These are phyloP conservation scores for Penicillium sp. DNA, from an alignment of 2,329 filamentous ascomycete genomes.

Conservation along the genomic window DNA sequence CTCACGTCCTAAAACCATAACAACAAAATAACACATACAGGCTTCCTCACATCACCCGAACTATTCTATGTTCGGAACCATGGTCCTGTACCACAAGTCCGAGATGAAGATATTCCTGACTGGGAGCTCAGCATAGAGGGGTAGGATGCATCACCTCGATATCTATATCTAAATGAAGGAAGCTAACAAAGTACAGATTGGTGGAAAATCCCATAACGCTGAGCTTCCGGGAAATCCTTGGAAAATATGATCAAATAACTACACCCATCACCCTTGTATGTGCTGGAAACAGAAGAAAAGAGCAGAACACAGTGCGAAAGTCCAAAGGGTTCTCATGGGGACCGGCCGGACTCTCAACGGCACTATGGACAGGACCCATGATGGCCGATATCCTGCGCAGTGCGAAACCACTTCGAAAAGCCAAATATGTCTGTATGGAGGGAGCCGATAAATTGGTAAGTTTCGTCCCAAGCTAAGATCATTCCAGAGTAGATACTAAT, in stretches of 20 bases:
- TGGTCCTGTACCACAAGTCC: conserved; percentile 75
- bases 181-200: conserved; percentile 47
- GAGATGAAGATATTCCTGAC: conserved; percentile 68
- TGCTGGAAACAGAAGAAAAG: conserved; percentile 87
- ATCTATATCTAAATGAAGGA: background rate
- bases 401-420: conserved; percentile 68
- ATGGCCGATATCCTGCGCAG: conserved; percentile 69
- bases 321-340: conserved; percentile 96
- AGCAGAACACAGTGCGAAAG: conserved; percentile 88
- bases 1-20: background rate
- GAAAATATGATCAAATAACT: conserved; percentile 77
- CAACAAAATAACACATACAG: conserved; percentile 43
- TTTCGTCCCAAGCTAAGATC: background rate
- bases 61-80: conserved; percentile 93
- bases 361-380: conserved; percentile 80
- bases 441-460: conserved; percentile 74
- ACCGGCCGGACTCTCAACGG: conserved; percentile 80
- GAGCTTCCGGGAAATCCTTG: conserved; percentile 70
- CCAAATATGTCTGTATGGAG: conserved; percentile 86
- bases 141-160: conserved; percentile 22
- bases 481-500: background rate
- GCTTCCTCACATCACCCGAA: conserved; percentile 83
- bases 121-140: conserved; percentile 87
- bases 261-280: conserved; percentile 88
- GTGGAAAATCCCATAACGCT: conserved; percentile 75